Evolutionary conservation across 495 filamentous ascomycete genomes (phyloP), one percentile per base, ranked within the genome.

Genomic region (Tuber calosporum): DNA sequence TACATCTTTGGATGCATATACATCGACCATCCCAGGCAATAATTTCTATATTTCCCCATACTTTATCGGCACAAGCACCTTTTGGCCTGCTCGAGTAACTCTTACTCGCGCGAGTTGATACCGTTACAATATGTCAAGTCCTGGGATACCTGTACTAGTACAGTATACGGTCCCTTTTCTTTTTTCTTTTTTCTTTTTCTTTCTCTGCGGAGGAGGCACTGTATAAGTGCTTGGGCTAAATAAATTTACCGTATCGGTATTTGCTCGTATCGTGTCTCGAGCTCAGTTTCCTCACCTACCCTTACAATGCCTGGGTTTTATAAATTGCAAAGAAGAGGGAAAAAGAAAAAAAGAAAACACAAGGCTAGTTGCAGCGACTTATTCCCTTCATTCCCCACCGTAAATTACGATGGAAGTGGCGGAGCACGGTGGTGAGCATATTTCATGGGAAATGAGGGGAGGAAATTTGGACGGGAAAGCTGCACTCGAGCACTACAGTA

Each of bases 381-480:
- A n/a, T 62, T 62, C 19, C 30, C 26, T 26, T 62, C 19, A 26
- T 4, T 34, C 26, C 4, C 26, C 15, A 17, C 26, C 53, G 53
- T 34, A 62, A 62, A 34, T 62, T 62, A 34, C 53, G 53, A 62
- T 26, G 26, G 53, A 26, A 62, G 53, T 62, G 53, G 26, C 53
- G 53, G 53, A 62, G 53, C 53, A 62, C 26, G 26, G 53, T 62
- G 53, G 53, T 26, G 13, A 62, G 53, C 53, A 62, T 34, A 26
- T 19, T 34, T 62, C 8, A 30, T 62, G 26, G 53, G 53, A 62
- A 62, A 62, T 62, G 53, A 62, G 26, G 53, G 26, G n/a, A 34
- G 53, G 53, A 62, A 62, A 62, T 62, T 62, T 62, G 53, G 53
- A 62, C 53, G 53, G 53, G 53, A 62, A 11, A 19, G 53, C 53